These are phyloP conservation scores for Camellia sinensis DNA, from an alignment of 148 eudicot genomes.

Conservation along the genomic window DNA sequence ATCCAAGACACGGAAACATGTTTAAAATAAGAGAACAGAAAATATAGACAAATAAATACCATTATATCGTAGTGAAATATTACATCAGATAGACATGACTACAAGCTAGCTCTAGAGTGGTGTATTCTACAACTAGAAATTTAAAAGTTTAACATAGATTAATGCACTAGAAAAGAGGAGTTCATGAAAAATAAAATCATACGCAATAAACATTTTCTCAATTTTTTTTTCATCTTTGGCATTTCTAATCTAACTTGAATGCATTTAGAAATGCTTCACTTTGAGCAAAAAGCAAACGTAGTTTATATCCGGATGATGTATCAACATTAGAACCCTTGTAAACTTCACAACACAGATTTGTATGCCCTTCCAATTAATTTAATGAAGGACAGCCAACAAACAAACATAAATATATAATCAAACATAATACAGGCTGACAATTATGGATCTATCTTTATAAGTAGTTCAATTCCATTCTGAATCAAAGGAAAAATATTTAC, in stretches of 20 bases:
- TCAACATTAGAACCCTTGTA: not conserved
- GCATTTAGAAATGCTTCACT: not conserved
- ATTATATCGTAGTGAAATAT: not conserved
- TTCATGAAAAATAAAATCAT: not conserved
- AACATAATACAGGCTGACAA: too few relatives aligned
- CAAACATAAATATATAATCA: not conserved
- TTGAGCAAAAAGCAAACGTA: not conserved
- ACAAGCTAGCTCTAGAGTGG: not conserved
- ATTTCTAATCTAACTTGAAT: slow-evolving; percentile 1
- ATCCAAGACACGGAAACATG: not conserved
- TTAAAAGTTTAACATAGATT: not conserved
- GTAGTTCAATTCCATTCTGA: not conserved
- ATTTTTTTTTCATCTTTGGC: not conserved
- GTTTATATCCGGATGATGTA: not conserved
- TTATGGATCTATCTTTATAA: not conserved
- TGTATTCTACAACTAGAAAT: not conserved
- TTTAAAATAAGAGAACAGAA: not conserved
- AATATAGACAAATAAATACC: not conserved
- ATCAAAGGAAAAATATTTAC: slow-evolving; percentile 28
- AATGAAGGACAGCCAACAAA: not conserved
- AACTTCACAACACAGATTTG: not conserved
- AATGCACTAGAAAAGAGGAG: not conserved
- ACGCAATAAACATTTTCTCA: not conserved
- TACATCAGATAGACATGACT: not conserved
- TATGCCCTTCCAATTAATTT: not conserved